Percentiles rank a stretch among this genome's conserved stretches.
Conservation (phyloP, 257 asterid species). For the Solanum tacnaense region DNA sequence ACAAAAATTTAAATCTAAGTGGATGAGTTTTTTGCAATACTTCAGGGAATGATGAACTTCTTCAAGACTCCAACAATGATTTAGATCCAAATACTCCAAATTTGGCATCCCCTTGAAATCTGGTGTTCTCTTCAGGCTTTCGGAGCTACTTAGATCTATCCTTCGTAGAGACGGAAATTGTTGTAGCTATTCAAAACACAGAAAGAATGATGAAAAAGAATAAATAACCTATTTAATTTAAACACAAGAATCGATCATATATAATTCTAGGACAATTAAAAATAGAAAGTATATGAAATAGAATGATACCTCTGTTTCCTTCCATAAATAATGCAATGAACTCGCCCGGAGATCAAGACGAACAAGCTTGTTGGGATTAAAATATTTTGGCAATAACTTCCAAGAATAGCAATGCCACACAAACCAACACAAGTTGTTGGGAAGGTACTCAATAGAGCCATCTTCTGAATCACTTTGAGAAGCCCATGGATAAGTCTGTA, state of each 20-base stretch:
- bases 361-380: background rate
- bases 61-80: rapidly evolving
- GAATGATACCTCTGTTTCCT: background rate
- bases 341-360: background rate
- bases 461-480: background rate
- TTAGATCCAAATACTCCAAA: background rate
- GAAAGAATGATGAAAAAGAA: too few species aligned
- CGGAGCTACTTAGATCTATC: background rate
- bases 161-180: background rate
- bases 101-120: background rate
- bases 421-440: background rate
- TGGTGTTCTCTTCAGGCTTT: background rate
- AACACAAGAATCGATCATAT: too few species aligned
- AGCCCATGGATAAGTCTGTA: too few species aligned
- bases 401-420: background rate
- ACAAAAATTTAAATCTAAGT: rapidly evolving
- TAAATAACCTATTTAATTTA: too few species aligned
- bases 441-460: background rate
- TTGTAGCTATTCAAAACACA: too few species aligned
- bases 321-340: background rate
- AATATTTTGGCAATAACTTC: background rate
- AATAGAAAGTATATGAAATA: too few species aligned
- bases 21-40: background rate
- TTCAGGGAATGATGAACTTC: background rate
- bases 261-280: too few species aligned